Conservation (phyloP, 2,329 filamentous ascomycete species). For the Colletotrichum gigasporum region DNA sequence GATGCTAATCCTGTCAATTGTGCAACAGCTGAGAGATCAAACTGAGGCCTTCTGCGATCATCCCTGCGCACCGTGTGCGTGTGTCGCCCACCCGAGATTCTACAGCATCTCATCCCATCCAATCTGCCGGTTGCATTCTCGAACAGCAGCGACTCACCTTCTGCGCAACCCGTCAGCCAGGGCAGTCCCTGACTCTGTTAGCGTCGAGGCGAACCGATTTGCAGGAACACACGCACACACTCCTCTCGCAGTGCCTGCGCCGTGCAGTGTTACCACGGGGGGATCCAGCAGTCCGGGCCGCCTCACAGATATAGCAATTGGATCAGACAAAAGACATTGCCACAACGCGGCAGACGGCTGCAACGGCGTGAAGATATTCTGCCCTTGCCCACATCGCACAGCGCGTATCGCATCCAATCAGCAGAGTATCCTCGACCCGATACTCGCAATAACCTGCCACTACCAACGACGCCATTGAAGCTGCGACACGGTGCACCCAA, state of each 20-base stretch:
- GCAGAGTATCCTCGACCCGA: not conserved
- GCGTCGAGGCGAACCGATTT: conserved; percentile 3
- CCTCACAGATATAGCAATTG: conserved; percentile 12
- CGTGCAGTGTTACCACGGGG: conserved; percentile 9
- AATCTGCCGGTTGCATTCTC: conserved; percentile 19
- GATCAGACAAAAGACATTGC: conserved; percentile 2
- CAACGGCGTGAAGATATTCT: conserved; percentile 7
- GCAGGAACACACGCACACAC: conserved; percentile 3
- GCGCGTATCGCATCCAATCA: conserved; percentile 31
- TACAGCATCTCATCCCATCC: conserved; percentile 23
- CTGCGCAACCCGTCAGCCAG: conserved; percentile 1
- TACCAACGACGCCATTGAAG: not conserved
- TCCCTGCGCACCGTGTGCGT: conserved; percentile 7
- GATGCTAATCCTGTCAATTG: conserved; percentile 19
- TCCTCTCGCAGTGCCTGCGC: not conserved
- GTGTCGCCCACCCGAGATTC: conserved; percentile 2
- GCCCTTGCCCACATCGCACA: conserved; percentile 19
- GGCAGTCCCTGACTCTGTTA: not conserved
- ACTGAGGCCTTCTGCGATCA: not conserved
- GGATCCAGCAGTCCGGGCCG: conserved; percentile 21
- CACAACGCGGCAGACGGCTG: conserved; percentile 15
- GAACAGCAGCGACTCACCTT: not conserved
- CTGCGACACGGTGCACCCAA: too few species aligned
- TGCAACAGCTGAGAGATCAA: conserved; percentile 18
- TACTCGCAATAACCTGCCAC: not conserved